Evolutionary conservation across 441 rosid species (phyloP), one percentile per base, ranked within the genome.

Genomic region (Flueggea neowawraea): DNA sequence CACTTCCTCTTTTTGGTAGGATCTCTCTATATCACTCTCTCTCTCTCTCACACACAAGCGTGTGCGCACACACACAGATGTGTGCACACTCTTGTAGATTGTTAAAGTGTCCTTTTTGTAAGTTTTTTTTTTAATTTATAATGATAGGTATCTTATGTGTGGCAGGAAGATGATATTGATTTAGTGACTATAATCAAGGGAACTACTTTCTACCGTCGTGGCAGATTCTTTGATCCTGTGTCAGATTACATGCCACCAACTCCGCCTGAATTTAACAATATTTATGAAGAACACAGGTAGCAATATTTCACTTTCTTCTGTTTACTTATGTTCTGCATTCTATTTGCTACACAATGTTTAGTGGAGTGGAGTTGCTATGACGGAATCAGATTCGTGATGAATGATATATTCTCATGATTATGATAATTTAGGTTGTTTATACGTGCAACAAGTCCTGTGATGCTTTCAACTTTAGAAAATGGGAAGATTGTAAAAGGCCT

Each of bases 1-100:
- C 98, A 90, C 79, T 88, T 80, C 69, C 87, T 90, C 57, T 85
- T 93, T 78, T 74, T 93, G 93, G 97, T 93, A 77, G 58, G 76
- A 54, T 59, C 52, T 57, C 47, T 69, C n/a, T n/a, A n/a, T n/a
- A n/a, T n/a, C n/a, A n/a, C n/a, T n/a, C n/a, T 61, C 68, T 57
- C 33, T 66, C 68, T 52, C 16, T 12, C 16, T 12, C 8, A 33
- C 12, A 12, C n/a, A 6, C n/a, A n/a, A n/a, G n/a, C n/a, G n/a
- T n/a, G n/a, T n/a, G n/a, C n/a, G n/a, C n/a, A n/a, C n/a, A n/a
- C n/a, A n/a, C n/a, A n/a, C n/a, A n/a, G n/a, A n/a, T 41, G 6
- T 28, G n/a, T 3, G 6, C 10, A 7, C 54, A 14, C 54, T 16
- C 9, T 12, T 14, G 15, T 11, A 9, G 14, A 10, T 17, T 14